Evolutionary conservation across 2,329 filamentous ascomycete genomes (phyloP).

Genomic region (Colletotrichum gigasporum): DNA sequence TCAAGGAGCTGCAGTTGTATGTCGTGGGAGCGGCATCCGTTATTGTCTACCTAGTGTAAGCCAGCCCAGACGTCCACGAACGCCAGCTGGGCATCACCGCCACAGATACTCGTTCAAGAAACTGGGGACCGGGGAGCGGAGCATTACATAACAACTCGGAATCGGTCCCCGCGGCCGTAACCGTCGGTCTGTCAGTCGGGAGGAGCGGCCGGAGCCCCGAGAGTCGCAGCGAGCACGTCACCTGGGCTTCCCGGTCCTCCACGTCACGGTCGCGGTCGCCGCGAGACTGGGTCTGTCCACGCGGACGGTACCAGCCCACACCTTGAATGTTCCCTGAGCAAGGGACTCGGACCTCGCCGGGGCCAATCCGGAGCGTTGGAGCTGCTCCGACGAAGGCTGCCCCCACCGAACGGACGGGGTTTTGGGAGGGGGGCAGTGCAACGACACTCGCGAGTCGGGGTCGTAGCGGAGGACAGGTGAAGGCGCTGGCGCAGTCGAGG

Average conservation of each 20-base stretch:
- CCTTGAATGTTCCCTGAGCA: background rate
- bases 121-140: no score
- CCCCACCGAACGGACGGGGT: background rate
- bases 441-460: background rate
- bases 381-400: background rate
- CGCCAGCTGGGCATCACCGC: no score
- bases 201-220: background rate
- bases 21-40: no score
- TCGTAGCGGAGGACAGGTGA: background rate
- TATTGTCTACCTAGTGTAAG: no score
- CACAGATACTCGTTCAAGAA: no score
- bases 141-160: background rate
- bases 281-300: slow-evolving; percentile 12
- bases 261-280: background rate
- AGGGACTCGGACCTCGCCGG: slow-evolving; percentile 12
- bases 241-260: background rate
- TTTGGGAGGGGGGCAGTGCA: slow-evolving; percentile 16
- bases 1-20: no score
- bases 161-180: no score
- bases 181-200: no score
- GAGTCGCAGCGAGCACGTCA: background rate
- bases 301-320: slow-evolving; percentile 1
- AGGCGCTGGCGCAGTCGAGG: background rate
- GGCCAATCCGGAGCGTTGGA: slow-evolving; percentile 17
- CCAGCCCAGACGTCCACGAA: no score